A percentile compares a stretch with the other conserved stretches of the same genome.
Conservation (phyloP, 768 basidiomycete genomes). For the Coprinellus micaceus region DNA sequence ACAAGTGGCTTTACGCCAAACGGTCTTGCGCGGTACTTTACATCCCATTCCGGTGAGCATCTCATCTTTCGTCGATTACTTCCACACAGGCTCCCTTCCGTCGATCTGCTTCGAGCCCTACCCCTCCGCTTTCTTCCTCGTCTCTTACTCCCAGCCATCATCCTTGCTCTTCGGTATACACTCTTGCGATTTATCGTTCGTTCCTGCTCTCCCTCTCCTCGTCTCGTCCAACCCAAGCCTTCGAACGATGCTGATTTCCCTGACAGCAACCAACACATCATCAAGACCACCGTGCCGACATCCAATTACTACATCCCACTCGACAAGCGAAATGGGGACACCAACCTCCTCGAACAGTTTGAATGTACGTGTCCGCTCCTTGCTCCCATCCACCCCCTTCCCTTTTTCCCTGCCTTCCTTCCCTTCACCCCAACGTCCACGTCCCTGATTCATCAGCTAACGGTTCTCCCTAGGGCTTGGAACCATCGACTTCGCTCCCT, state of each 20-base stretch:
- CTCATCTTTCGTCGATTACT: background rate
- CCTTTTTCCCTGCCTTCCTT: no score
- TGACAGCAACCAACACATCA: constrained; percentile 58
- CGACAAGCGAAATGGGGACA: constrained; percentile 27
- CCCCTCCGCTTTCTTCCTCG: background rate
- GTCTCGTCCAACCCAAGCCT: no score
- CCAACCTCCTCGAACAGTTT: constrained; percentile 49
- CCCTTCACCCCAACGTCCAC: no score
- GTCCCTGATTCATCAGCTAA: background rate
- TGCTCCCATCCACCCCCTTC: background rate
- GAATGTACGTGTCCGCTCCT: constrained; percentile 32
- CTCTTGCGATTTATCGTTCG: no score
- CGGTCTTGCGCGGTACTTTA: constrained; percentile 69
- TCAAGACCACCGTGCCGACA: constrained; percentile 58
- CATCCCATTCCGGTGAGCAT: constrained; percentile 53
- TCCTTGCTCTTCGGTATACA: no score
- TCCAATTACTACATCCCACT: constrained; percentile 51
- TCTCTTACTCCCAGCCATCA: background rate
- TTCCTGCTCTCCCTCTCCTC: no score
- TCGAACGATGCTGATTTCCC: background rate
- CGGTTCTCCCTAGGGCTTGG: constrained; percentile 52
- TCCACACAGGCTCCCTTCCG: no score
- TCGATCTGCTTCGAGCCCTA: no score
- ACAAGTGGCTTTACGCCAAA: constrained; percentile 81
- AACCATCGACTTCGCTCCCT: constrained; percentile 53